phyloP scores from a whole-genome alignment of 768 basidiomycete species.

The Antrodiella citrinella region DNA sequence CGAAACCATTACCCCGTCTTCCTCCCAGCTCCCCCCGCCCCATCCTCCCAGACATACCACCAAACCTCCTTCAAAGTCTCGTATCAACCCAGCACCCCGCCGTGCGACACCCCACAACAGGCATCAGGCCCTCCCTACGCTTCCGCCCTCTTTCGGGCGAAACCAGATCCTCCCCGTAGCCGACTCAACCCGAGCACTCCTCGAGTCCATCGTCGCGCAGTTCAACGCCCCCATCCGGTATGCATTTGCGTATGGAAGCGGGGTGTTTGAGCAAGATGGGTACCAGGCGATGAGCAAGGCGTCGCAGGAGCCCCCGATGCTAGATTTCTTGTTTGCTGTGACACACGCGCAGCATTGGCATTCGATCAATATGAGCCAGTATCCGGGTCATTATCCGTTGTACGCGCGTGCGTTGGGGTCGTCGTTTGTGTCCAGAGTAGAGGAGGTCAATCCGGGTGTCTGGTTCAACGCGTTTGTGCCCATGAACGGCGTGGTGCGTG shows the following conservation, averaged over 20 bases:
- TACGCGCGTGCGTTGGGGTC: conserved; percentile 82
- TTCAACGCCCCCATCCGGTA: conserved; percentile 92
- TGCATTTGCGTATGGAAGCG: conserved; percentile 96
- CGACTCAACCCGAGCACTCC: conserved; percentile 68
- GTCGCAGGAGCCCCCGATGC: conserved; percentile 54
- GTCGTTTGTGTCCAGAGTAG: conserved; percentile 69
- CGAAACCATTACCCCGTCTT: conserved; percentile 17
- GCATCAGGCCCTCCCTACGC: conserved; percentile 35
- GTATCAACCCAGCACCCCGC: conserved; percentile 36
- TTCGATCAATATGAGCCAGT: conserved; percentile 88
- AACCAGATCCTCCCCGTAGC: conserved; percentile 79
- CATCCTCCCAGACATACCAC: conserved; percentile 21
- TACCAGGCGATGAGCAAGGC: conserved; percentile 34
- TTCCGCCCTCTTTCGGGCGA: conserved; percentile 68
- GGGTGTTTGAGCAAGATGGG: conserved; percentile 90
- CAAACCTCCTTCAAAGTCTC: conserved; percentile 25
- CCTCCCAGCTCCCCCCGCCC: conserved; percentile 20
- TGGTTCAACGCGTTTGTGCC: conserved; percentile 95
- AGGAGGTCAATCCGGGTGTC: conserved; percentile 74
- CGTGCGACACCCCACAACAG: conserved; percentile 18
- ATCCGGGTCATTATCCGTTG: conserved; percentile 86
- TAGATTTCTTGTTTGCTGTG: conserved; percentile 96
- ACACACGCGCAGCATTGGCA: conserved; percentile 92
- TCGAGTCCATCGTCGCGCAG: conserved; percentile 69
- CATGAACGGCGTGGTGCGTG: conserved; percentile 74